Base-by-base conservation (phyloP, 2,329 filamentous ascomycete species). In the Beauveria pseudobassiana region DNA sequence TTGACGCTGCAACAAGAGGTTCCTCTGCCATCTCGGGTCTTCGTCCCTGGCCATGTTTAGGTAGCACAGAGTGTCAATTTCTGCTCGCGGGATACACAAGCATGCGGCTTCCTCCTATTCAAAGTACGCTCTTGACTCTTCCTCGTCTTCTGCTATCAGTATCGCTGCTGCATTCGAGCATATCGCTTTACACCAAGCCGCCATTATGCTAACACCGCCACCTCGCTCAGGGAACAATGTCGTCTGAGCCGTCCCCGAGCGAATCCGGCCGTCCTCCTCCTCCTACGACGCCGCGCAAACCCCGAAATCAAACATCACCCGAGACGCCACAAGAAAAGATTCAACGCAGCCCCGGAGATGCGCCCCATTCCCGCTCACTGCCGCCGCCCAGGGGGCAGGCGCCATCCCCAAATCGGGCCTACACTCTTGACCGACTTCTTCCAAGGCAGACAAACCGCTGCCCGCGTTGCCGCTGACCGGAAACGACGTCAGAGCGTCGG, bases 401-500 rank as follows among this genome's bases (percentile, higher is more conserved):
- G 74, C 51, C 69, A 76, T n/a, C n/a, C n/a, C n/a, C n/a, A 80
- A 71, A 56, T 20, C 68, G 6, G 72, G 59, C 72, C 74, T 6
- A 84, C 79, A 2, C 73, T 86, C 5, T 75, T 86, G 9, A 74
- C 75, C 40, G 83, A 86, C 70, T 86, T 86, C 68, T 75, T 86
- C 45, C 74, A 83, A 26, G 83, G 83, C 16, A 78, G 82, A 22
- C 83, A 80, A 2, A 80, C 83, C 10, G 78, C 83, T 3, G 79
- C 80, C n/a, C 80, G 85, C 30, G 64, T 82, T 18, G 78, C 80
- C 1, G 82, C 82, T 9, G 75, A 80, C 9, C 77, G 78, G 14
- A 75, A 78, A 55, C 78, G 83, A 65, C 78, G 85, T 67, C 82
- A 82, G 73, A 84, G 82, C 67, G 73, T 85, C 67, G 82, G 89